These are phyloP conservation scores for Babesia microti DNA, from an alignment of 169 alveolate genomes.

Conservation along the genomic window DNA sequence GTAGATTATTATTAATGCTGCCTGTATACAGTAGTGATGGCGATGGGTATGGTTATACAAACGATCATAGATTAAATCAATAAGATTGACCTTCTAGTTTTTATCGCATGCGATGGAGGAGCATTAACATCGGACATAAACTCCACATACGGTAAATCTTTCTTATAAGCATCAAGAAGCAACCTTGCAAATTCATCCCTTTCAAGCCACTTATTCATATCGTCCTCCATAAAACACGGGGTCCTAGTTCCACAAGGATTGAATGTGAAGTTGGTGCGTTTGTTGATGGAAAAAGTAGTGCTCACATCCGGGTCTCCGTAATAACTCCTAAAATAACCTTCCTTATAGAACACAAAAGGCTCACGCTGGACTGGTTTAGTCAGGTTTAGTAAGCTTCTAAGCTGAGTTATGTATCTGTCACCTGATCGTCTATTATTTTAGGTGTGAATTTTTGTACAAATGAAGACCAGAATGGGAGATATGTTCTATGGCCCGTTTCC, in stretches of 20 bases:
- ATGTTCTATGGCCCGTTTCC: conserved; percentile 78
- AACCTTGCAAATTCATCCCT: too few species aligned
- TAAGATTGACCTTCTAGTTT: too few species aligned
- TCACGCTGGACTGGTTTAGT: conserved; percentile 60
- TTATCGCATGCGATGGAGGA: too few species aligned
- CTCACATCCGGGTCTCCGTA: conserved; percentile 69
- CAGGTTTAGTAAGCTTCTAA: conserved; percentile 50
- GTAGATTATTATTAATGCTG: too few species aligned
- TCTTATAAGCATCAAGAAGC: too few species aligned
- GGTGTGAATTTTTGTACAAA: conserved; percentile 61
- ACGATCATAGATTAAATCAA: too few species aligned
- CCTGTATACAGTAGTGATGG: too few species aligned
- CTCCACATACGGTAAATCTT: too few species aligned
- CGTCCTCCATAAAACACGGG: too few species aligned
- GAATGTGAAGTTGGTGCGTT: conserved; percentile 59
- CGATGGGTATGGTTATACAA: too few species aligned
- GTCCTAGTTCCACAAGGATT: conserved; percentile 71
- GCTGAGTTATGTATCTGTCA: conserved; percentile 28
- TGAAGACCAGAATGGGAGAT: conserved; percentile 66
- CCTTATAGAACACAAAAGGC: conserved; percentile 66
- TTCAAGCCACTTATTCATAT: too few species aligned
- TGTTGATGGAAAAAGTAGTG: conserved; percentile 47
- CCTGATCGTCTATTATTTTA: conserved; percentile 70
- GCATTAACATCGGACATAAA: too few species aligned
- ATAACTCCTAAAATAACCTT: conserved; percentile 61